Percentiles rank a stretch among this genome's conserved stretches.
Evolutionary conservation across 306 rosid species (phyloP).

Genomic region (Pterocarpus santalinus): DNA sequence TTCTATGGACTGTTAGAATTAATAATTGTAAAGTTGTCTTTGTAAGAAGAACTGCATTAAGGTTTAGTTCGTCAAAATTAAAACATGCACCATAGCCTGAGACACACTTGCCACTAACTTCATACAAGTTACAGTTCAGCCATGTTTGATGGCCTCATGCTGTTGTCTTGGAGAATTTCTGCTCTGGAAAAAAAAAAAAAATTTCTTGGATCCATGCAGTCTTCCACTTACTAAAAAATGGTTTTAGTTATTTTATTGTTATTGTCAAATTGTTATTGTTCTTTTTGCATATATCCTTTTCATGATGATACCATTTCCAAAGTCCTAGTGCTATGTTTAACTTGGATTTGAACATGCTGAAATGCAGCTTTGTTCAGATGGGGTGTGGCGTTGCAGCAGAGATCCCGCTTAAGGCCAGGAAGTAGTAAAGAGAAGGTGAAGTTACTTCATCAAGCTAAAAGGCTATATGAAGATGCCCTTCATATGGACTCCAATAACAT

Average conservation of each 20-base stretch:
- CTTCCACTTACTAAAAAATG: too few species aligned
- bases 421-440: constrained; percentile 88
- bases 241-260: too few species aligned
- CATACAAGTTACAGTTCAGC: constrained; percentile 20
- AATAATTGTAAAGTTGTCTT: constrained; percentile 31
- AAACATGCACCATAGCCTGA: constrained; percentile 9
- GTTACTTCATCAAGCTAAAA: constrained; percentile 85
- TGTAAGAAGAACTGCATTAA: constrained; percentile 9
- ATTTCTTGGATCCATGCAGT: too few species aligned
- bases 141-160: constrained; percentile 23
- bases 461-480: constrained; percentile 87
- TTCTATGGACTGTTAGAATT: constrained; percentile 20
- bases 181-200: background rate
- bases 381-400: constrained; percentile 89
- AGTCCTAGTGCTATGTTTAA: constrained; percentile 19
- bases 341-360: constrained; percentile 33
- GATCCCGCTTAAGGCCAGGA: constrained; percentile 82
- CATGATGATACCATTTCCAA: background rate
- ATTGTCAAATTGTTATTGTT: background rate
- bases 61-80: constrained; percentile 33
- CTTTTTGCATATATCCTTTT: background rate
- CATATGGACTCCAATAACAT: constrained; percentile 74
- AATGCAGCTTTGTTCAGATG: constrained; percentile 87
- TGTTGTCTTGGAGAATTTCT: background rate
- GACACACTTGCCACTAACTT: constrained; percentile 1